phyloP scores from a whole-genome alignment of 495 filamentous ascomycete species.

The Talaromyces stipitatus region DNA sequence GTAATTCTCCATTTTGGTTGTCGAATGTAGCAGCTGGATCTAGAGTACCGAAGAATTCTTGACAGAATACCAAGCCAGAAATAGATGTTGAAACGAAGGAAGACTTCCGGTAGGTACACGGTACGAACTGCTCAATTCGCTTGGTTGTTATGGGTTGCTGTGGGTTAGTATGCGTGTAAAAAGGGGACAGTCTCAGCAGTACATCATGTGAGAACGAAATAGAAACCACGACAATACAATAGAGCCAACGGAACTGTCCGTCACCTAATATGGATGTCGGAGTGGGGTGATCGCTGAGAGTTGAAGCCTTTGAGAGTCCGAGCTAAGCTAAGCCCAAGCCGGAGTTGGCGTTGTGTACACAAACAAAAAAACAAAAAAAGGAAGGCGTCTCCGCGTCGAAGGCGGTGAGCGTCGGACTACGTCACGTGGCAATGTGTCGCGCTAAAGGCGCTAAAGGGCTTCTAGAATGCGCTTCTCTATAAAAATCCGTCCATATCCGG shows the following conservation, averaged over 20 bases:
- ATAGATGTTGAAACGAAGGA: not conserved
- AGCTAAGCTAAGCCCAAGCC: not conserved
- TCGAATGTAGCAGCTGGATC: not conserved
- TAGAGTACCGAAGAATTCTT: not conserved
- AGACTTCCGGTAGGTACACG: not conserved
- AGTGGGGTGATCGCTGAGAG: not conserved
- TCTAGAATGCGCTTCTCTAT: not conserved
- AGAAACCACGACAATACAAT: not conserved
- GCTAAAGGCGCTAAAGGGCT: not conserved
- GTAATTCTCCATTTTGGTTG: slow-evolving; percentile 83
- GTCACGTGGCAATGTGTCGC: not conserved
- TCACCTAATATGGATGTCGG: not conserved
- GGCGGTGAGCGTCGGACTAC: slow-evolving; percentile 5
- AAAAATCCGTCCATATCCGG: not conserved
- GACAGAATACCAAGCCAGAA: too few relatives aligned
- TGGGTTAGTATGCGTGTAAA: slow-evolving; percentile 5
- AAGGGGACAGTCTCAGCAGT: not conserved
- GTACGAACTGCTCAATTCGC: not conserved
- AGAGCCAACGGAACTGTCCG: not conserved
- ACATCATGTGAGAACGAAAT: not conserved
- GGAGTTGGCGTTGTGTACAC: slow-evolving; percentile 12
- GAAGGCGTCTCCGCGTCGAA: not conserved
- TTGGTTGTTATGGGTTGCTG: not conserved
- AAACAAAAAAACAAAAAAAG: slow-evolving; percentile 6
- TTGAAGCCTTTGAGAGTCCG: not conserved